Evolutionary conservation across 208 protist species (phyloP), one percentile per base, ranked within the genome.

Genomic region (Porcisia deanei): DNA sequence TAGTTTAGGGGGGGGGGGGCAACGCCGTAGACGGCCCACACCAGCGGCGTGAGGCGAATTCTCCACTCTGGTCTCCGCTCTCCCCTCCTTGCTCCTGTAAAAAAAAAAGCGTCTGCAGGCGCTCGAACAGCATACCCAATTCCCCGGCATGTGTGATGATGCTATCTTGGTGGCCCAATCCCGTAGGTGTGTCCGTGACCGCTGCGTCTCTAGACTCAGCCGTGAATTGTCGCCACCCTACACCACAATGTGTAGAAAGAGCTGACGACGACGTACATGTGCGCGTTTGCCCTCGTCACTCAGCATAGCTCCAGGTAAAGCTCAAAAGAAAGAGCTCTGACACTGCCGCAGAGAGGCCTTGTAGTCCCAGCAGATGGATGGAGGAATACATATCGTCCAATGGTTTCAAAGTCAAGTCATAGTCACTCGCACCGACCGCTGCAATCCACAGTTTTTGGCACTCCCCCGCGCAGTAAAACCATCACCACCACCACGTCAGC

Each of bases 191-290:
- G 60, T 65, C 60, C 18, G 37, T 45, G 18, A 6, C 37, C 8
- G 58, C 68, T 30, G 67, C 25, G 67, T 59, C 45, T 8, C 60
- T 64, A 20, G 39, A 60, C 59, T 66, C 39, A 25, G 34, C 66
- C 25, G 53, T 52, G 49, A 18, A 16, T 45, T 60, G 52, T 34
- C 72, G 61, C 61, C 64, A 80, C 18, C 30, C 69, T 76, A 47
- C 77, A 84, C 71, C 85, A 82, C 58, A 84, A 58, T 47, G 75
- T 84, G 71, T 87, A 88, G 54, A 91, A 49, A 6, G 87, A 81
- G 30, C 76, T 85, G 20, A 77, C 65, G 18, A 91, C 85, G 30
- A 89, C 73, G 71, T 83, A 88, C 77, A 82, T 85, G 75, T 91
- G 87, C 47, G 55, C 84, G 53, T 91, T 91, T 25, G 87, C 87